Evolutionary conservation across 176 grass and related monocot genomes (phyloP), one percentile per base, ranked within the genome.

Genomic region (Aechmea fasciata): DNA sequence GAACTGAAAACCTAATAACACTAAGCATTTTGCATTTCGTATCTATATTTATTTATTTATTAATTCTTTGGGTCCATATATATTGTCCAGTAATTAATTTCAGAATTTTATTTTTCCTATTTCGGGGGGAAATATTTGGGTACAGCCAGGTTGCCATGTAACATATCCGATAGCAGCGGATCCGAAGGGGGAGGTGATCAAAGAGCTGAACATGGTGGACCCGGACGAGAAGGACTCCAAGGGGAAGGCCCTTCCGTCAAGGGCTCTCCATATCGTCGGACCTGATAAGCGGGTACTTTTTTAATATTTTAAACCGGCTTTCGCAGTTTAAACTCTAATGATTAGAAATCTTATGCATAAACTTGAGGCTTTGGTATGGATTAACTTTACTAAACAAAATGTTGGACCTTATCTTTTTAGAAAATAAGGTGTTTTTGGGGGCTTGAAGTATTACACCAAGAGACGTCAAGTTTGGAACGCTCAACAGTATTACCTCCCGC

Each of bases 201-300:
- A 67, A 71, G 52, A 83, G 71, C 89, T 96, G 1, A 90, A 92
- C 89, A 97, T 97, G 89, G 84, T 97, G 19, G 89, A 97, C 12
- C 93, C 89, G 0, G 89, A 96, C 8, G 88, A 92, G 83, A 83
- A 97, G 76, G 93, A 97, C 70, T 48, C 65, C 0, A 0, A 22
- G 2, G 86, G 89, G 15, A 71, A 66, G 18, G 48, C 24, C 26
- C 76, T 97, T 10, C 93, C 93, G 0, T 96, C 93, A 0, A 78
- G 93, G 13, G 48, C 89, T 0, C 86, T 92, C 11, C 93, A 96
- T 71, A 50, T 92, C 23, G 68, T 97, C 0, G 93, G 93, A 0
- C 89, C 89, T 0, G 86, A 97, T 65, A 92, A 85, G 79, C 55
- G 26, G 77, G 82, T 84, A 71, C 10, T 14, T 1, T 54, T 52